Conservation (phyloP, 306 rosid species). For the Ormosia semicastrata region DNA sequence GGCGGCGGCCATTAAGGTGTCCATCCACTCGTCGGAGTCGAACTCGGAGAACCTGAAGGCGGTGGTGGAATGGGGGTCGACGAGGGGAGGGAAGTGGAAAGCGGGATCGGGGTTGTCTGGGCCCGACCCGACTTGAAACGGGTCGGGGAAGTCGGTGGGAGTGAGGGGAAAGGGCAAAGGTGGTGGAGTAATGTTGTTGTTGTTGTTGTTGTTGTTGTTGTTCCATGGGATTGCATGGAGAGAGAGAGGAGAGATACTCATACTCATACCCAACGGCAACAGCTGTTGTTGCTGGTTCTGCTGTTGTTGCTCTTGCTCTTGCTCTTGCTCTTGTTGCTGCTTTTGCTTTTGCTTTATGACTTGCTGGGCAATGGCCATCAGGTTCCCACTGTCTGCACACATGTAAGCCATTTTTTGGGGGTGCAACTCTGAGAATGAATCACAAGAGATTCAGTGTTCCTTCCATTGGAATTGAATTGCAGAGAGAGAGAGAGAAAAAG, state of each 20-base stretch:
- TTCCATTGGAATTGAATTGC: no score
- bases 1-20: constrained; percentile 70
- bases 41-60: constrained; percentile 75
- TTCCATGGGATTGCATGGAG: constrained; percentile 61
- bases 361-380: constrained; percentile 99
- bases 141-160: constrained; percentile 55
- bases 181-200: constrained; percentile 30
- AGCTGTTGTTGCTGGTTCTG: constrained; percentile 42
- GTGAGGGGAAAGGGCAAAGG: constrained; percentile 43
- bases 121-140: constrained; percentile 67
- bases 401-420: constrained; percentile 60
- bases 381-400: constrained; percentile 95
- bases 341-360: constrained; percentile 90
- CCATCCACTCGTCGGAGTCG: constrained; percentile 98
- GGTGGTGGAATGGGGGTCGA: constrained; percentile 55
- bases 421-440: no score
- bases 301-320: neutral
- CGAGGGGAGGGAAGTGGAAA: constrained; percentile 63
- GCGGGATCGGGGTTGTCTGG: constrained; percentile 51
- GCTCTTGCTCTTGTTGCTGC: constrained; percentile 58
- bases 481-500: no score
- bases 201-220: neutral
- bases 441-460: no score
- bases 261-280: neutral
- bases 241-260: constrained; percentile 44